phyloP scores from a whole-genome alignment of 768 basidiomycete genomes.

The Antrodiella citrinella region DNA sequence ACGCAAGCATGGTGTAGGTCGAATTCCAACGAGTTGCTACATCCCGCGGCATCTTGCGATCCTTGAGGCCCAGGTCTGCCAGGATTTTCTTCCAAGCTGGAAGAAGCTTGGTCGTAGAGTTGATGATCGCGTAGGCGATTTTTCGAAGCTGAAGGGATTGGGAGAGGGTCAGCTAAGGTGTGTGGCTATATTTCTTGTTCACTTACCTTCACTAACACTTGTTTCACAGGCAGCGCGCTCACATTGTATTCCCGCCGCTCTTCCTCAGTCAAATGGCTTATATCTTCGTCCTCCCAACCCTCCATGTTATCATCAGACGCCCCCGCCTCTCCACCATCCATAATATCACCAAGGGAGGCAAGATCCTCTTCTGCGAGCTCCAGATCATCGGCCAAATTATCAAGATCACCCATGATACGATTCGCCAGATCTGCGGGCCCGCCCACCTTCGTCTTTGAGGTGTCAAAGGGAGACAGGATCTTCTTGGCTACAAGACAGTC shows the following conservation, averaged over 20 bases:
- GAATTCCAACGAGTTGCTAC: slow-evolving; percentile 23
- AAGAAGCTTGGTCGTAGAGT: slow-evolving; percentile 15
- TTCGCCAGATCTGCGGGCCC: neutral
- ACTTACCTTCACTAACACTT: slow-evolving; percentile 10
- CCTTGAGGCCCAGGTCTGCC: neutral
- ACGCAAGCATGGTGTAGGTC: slow-evolving; percentile 24
- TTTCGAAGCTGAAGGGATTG: slow-evolving; percentile 10
- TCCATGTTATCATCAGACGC: slow-evolving; percentile 1
- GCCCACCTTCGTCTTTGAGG: neutral
- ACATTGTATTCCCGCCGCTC: slow-evolving; percentile 3
- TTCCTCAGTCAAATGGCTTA: slow-evolving; percentile 1
- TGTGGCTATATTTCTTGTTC: neutral
- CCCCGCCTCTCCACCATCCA: neutral
- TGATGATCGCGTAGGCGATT: slow-evolving; percentile 21
- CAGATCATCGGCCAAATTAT: neutral
- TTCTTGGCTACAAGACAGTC: slow-evolving; percentile 7
- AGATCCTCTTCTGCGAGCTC: no score
- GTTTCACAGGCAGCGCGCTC: slow-evolving; percentile 2
- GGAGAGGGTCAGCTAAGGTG: no score
- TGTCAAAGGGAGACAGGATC: slow-evolving; percentile 10
- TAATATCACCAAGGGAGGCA: no score
- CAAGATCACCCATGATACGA: neutral
- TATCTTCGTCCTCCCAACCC: neutral
- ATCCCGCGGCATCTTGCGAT: slow-evolving; percentile 15
- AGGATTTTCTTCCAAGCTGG: slow-evolving; percentile 14